Evolutionary conservation across 2,329 filamentous ascomycete species (phyloP), one percentile per base, ranked within the genome.

Genomic region (Neonectria ditissima): DNA sequence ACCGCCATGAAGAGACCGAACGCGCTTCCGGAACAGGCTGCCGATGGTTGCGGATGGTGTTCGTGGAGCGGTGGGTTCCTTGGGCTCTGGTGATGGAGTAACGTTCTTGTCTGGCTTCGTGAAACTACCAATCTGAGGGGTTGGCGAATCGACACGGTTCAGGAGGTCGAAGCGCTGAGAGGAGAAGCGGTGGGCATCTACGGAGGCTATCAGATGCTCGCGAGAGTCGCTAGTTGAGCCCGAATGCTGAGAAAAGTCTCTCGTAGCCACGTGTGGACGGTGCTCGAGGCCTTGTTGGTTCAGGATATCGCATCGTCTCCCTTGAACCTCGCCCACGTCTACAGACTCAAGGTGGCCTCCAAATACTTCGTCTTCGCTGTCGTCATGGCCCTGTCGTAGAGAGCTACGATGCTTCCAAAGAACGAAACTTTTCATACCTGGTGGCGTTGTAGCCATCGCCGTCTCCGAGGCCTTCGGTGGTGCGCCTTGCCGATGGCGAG

Each of bases 11-110:
- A 73, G 73, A 32, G 68, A 65, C 39, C 67, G 69, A 24, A 64
- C 63, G 34, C 69, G 68, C 37, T 70, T 76, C 20, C 73, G 73
- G 44, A 77, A 72, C 8, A 77, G 55, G 26, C 58, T 67, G 4
- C 70, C 56, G 13, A 77, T 65, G 1, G 68, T 47, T 1, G 74
- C 70, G 11, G 72, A 67, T 18, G 74, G 69, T n/a, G 67, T 71
- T 39, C 65, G 65, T 26, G 48, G 54, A 16, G 59, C 34, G 9
- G 39, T 45, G 11, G 48, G 50, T 20, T 53, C 63, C 5, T 32
- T 57, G 28, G 5, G 62, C 57, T 24, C 53, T 30, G 41, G 45
- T 8, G 53, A 62, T 13, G 59, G 59, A 14, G 59, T 41, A 18
- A 22, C 22, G 6, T 30, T 41, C 30, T 26, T 47, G 16, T 32